Evolutionary conservation across 306 rosid genomes (phyloP).

Genomic region (Casuarina cunninghamiana): DNA sequence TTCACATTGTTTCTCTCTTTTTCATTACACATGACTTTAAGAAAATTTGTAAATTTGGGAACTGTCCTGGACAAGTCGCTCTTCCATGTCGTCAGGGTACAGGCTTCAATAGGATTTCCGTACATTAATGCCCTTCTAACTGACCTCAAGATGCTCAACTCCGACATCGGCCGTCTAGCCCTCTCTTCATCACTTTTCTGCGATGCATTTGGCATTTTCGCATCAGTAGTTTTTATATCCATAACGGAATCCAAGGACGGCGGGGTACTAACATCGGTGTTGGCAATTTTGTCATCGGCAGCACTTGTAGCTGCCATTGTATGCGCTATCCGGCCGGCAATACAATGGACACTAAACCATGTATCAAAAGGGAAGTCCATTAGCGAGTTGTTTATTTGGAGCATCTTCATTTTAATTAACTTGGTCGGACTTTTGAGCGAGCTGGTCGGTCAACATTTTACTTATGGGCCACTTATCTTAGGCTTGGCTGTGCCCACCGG

Average conservation of each 20-base stretch:
- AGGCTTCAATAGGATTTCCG: constrained; percentile 39
- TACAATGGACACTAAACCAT: constrained; percentile 25
- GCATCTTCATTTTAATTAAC: constrained; percentile 36
- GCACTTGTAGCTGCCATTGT: constrained; percentile 12
- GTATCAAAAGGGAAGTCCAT: constrained; percentile 25
- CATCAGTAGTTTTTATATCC: constrained; percentile 15
- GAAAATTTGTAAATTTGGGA: neutral
- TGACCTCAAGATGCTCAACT: constrained; percentile 60
- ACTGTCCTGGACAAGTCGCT: constrained; percentile 9
- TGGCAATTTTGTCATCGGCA: constrained; percentile 15
- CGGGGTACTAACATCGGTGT: neutral
- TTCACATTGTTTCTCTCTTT: constrained; percentile 14
- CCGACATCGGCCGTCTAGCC: constrained; percentile 58
- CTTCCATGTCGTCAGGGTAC: constrained; percentile 34
- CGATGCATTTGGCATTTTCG: constrained; percentile 31
- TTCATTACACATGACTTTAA: constrained; percentile 6
- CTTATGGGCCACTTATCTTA: constrained; percentile 50
- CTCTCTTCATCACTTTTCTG: constrained; percentile 42
- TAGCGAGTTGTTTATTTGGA: constrained; percentile 19
- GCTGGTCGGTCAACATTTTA: constrained; percentile 51
- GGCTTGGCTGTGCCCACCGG: constrained; percentile 63
- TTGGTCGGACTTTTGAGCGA: constrained; percentile 40
- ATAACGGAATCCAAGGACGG: neutral
- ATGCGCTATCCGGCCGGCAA: constrained; percentile 33
- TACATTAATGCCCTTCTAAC: constrained; percentile 42